These are phyloP conservation scores for Mortierella sp. DNA, from an alignment of 371 early-diverging fungal genomes.

Conservation along the genomic window DNA sequence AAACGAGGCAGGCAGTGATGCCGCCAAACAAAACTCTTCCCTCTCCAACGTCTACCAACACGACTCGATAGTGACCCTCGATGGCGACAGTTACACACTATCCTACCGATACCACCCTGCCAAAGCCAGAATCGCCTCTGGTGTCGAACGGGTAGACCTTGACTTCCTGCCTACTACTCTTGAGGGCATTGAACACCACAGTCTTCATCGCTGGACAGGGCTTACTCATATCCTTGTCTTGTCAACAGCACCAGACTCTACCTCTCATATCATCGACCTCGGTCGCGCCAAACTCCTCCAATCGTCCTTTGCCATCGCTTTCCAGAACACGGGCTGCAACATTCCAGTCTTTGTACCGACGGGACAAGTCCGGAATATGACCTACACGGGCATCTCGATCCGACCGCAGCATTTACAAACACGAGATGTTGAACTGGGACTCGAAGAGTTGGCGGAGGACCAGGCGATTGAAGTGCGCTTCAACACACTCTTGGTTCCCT, in stretches of 20 bases:
- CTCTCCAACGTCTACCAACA: slow-evolving; percentile 45
- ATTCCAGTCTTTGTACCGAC: slow-evolving; percentile 84
- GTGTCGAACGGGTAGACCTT: slow-evolving; percentile 37
- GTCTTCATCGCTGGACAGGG: slow-evolving; percentile 44
- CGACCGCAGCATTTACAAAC: slow-evolving; percentile 23
- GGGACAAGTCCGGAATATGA: slow-evolving; percentile 72
- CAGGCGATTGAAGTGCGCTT: slow-evolving; percentile 68
- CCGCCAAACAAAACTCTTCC: not conserved
- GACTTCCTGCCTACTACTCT: slow-evolving; percentile 38
- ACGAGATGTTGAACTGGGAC: slow-evolving; percentile 29
- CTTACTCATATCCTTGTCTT: slow-evolving; percentile 53
- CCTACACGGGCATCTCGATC: slow-evolving; percentile 75
- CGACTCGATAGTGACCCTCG: slow-evolving; percentile 23
- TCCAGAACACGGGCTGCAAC: slow-evolving; percentile 78
- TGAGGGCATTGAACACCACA: slow-evolving; percentile 38
- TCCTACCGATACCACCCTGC: slow-evolving; percentile 52
- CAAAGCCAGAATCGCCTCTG: slow-evolving; percentile 42
- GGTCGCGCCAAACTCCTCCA: slow-evolving; percentile 75
- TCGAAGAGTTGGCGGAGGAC: slow-evolving; percentile 43
- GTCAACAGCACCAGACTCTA: slow-evolving; percentile 43
- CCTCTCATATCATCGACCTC: slow-evolving; percentile 65
- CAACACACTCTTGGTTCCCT: slow-evolving; percentile 71
- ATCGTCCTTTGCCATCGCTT: slow-evolving; percentile 81
- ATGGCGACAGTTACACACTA: slow-evolving; percentile 27
- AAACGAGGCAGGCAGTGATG: not conserved